Percentiles rank a stretch among this genome's conserved stretches.
Conservation (phyloP, 148 eudicot genomes). For the Gaultheria prostrata region DNA sequence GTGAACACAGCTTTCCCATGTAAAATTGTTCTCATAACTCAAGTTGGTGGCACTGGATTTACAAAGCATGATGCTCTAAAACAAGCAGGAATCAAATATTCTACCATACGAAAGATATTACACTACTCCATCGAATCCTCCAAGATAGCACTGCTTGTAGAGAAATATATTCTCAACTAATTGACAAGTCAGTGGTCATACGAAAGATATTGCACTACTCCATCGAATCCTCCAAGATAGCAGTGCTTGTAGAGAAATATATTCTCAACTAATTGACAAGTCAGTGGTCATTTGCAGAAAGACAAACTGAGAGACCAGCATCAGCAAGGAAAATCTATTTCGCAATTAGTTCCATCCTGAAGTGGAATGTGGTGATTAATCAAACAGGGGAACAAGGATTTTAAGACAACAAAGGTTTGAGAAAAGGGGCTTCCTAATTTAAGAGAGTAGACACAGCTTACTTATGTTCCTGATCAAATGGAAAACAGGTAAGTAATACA, state of each 20-base stretch:
- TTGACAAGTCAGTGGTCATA: not conserved
- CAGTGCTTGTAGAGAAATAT: not conserved
- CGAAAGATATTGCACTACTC: not conserved
- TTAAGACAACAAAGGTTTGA: not conserved
- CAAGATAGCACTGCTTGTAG: not conserved
- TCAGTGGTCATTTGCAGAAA: not conserved
- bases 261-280: not conserved
- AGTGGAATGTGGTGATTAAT: not conserved
- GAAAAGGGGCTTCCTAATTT: not conserved
- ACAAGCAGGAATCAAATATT: not conserved
- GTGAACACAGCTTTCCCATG: not conserved
- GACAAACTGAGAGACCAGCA: not conserved
- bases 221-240: not conserved
- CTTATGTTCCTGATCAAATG: not conserved
- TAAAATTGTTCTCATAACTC: slow-evolving; percentile 8
- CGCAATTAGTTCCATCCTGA: not conserved
- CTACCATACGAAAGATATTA: not conserved
- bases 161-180: not conserved
- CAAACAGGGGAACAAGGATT: not conserved
- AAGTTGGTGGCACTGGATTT: not conserved
- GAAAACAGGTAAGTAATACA: not conserved
- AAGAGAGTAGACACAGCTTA: not conserved
- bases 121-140: not conserved
- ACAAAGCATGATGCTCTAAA: not conserved
- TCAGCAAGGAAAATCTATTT: not conserved